Evolutionary conservation across 2,329 filamentous ascomycete species (phyloP).

Genomic region (Dactylellina leptospora): DNA sequence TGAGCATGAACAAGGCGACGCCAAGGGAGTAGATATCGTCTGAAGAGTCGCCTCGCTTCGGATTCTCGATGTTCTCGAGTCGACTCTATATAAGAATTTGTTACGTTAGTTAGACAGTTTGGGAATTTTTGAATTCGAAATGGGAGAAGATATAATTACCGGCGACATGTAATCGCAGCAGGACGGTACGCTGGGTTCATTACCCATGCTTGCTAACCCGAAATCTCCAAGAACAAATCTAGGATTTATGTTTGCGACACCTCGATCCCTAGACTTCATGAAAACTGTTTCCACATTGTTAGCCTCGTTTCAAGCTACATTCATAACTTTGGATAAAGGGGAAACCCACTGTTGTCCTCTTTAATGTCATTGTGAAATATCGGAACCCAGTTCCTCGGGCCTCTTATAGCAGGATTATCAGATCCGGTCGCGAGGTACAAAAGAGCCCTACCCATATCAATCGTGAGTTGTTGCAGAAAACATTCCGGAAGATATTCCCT

Average conservation of each 20-base stretch:
- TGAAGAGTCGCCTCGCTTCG: no score
- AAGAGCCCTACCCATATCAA: constrained; percentile 22
- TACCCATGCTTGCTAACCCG: not conserved
- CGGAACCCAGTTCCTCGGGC: not conserved
- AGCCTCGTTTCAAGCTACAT: no score
- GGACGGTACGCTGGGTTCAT: constrained; percentile 5
- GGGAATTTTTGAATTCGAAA: not conserved
- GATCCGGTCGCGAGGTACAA: constrained; percentile 8
- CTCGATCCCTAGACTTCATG: constrained; percentile 21
- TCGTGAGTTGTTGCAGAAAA: constrained; percentile 16
- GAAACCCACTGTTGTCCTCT: constrained; percentile 33
- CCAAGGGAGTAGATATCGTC: constrained; percentile 34
- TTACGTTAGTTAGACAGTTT: no score
- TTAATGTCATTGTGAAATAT: constrained; percentile 40
- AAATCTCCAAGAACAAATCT: constrained; percentile 44
- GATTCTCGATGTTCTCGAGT: no score
- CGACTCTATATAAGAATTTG: not conserved
- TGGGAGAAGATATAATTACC: constrained; percentile 9
- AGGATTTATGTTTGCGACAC: constrained; percentile 27
- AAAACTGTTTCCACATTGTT: constrained; percentile 23
- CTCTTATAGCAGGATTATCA: not conserved
- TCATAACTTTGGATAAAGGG: no score
- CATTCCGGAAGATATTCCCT: constrained; percentile 37
- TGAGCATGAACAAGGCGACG: constrained; percentile 8
- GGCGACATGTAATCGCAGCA: constrained; percentile 36